Percentiles rank a stretch among this genome's conserved stretches.
Evolutionary conservation across 306 rosid species (phyloP).

Genomic region (Dalbergia cochinchinensis): DNA sequence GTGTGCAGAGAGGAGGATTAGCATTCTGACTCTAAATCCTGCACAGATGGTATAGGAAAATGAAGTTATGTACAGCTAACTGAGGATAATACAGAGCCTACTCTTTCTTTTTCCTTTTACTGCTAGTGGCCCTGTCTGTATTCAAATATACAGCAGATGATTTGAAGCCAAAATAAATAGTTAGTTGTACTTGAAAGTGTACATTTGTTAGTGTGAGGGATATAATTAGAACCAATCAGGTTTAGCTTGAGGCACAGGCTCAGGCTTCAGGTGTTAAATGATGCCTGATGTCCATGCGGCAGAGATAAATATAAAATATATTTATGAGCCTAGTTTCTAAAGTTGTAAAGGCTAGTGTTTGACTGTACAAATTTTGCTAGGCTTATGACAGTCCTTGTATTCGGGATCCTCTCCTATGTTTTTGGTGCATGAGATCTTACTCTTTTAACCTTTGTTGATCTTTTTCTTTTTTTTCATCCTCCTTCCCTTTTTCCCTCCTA

Average conservation of each 20-base stretch:
- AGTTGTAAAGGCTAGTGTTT: conserved; percentile 48
- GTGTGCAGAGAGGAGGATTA: conserved; percentile 93
- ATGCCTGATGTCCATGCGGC: conserved; percentile 59
- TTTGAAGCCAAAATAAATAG: conserved; percentile 58
- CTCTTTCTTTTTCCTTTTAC: conserved; percentile 42
- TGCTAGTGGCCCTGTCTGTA: conserved; percentile 45
- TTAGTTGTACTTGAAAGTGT: conserved; percentile 87
- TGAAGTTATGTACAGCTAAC: conserved; percentile 86
- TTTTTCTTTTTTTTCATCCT: neutral
- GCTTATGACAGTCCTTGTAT: conserved; percentile 40
- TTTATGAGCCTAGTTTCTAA: conserved; percentile 48
- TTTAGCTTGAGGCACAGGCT: conserved; percentile 44
- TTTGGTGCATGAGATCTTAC: conserved; percentile 40
- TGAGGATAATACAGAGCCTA: conserved; percentile 67
- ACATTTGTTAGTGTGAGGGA: conserved; percentile 79
- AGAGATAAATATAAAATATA: conserved; percentile 52
- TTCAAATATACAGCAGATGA: conserved; percentile 56
- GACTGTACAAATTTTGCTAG: conserved; percentile 57
- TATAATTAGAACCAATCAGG: conserved; percentile 67
- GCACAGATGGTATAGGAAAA: conserved; percentile 70
- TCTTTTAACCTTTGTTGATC: conserved; percentile 10
- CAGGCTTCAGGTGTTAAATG: conserved; percentile 50
- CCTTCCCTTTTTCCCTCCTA: neutral
- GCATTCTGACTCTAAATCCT: conserved; percentile 78
- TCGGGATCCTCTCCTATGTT: conserved; percentile 38